phyloP scores from a whole-genome alignment of 805 yeast genomes.

The Zygoascus tannicola region DNA sequence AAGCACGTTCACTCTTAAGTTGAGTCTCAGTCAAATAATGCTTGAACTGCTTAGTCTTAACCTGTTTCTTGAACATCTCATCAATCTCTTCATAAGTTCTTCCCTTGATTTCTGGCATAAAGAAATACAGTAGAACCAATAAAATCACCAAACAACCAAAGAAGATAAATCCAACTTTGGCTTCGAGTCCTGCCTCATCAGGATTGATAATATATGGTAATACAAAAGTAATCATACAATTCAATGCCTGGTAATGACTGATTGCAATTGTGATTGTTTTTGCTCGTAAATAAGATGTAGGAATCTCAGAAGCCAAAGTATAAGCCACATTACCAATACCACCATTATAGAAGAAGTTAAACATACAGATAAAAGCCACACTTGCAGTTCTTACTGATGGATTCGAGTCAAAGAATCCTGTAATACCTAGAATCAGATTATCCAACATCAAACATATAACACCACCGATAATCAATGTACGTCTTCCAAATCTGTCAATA shows the following conservation, averaged over 20 bases:
- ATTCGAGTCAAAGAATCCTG: constrained; percentile 11
- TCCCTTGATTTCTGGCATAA: constrained; percentile 48
- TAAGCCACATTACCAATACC: constrained; percentile 36
- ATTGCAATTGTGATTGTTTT: constrained; percentile 33
- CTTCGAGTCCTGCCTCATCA: constrained; percentile 35
- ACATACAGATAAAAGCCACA: constrained; percentile 26
- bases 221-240: constrained; percentile 32
- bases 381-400: constrained; percentile 15
- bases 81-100: constrained; percentile 54
- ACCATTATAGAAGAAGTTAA: constrained; percentile 30
- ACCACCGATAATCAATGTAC: constrained; percentile 26
- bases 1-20: constrained; percentile 5
- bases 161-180: constrained; percentile 38
- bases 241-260: constrained; percentile 27
- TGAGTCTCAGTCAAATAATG: constrained; percentile 9
- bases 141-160: constrained; percentile 5
- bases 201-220: constrained; percentile 42
- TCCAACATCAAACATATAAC: constrained; percentile 19
- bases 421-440: constrained; percentile 19
- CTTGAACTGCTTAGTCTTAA: constrained; percentile 22
- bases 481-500: constrained; percentile 27
- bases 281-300: constrained; percentile 34
- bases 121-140: constrained; percentile 28
- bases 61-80: constrained; percentile 34
- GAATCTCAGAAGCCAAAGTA: constrained; percentile 33